A percentile compares a stretch with the other conserved stretches of the same genome.
Conservation (phyloP, 805 yeast species). For the Candida adriatica region DNA sequence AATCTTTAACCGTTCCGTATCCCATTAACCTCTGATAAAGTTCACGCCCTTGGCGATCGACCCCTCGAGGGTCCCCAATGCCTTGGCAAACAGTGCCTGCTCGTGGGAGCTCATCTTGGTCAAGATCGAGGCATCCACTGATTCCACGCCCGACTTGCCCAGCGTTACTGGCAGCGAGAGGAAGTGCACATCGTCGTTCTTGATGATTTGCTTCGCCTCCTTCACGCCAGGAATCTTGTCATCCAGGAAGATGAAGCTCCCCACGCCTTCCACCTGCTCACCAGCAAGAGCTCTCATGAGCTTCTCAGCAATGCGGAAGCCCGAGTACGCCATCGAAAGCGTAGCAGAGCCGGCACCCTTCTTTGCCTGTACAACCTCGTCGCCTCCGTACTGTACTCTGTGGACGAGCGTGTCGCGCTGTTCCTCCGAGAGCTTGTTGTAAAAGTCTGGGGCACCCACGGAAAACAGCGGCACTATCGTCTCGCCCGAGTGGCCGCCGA, state of each 20-base stretch:
- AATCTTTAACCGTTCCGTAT: neutral
- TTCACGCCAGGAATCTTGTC: constrained; percentile 21
- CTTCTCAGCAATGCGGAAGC: constrained; percentile 65
- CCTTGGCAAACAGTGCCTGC: constrained; percentile 16
- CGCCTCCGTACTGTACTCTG: constrained; percentile 85
- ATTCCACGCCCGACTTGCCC: constrained; percentile 19
- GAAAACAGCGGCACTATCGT: constrained; percentile 75
- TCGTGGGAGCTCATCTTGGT: constrained; percentile 17
- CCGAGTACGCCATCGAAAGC: constrained; percentile 82
- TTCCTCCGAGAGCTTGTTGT: constrained; percentile 35
- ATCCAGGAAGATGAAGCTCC: constrained; percentile 49
- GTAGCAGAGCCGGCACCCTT: constrained; percentile 83
- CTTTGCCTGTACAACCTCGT: constrained; percentile 81
- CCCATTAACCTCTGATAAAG: constrained; percentile 15
- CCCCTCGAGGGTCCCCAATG: constrained; percentile 16
- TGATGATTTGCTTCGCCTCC: constrained; percentile 12
- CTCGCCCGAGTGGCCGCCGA: constrained; percentile 83
- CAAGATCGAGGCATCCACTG: constrained; percentile 17
- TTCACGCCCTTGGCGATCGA: constrained; percentile 23
- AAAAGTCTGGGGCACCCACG: constrained; percentile 38
- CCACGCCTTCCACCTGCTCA: constrained; percentile 33
- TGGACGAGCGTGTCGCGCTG: constrained; percentile 57
- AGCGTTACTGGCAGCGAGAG: constrained; percentile 22
- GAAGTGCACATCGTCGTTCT: constrained; percentile 10
- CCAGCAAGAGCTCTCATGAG: constrained; percentile 50